phyloP scores from a whole-genome alignment of 805 yeast species.

The Candida lessepsii region DNA sequence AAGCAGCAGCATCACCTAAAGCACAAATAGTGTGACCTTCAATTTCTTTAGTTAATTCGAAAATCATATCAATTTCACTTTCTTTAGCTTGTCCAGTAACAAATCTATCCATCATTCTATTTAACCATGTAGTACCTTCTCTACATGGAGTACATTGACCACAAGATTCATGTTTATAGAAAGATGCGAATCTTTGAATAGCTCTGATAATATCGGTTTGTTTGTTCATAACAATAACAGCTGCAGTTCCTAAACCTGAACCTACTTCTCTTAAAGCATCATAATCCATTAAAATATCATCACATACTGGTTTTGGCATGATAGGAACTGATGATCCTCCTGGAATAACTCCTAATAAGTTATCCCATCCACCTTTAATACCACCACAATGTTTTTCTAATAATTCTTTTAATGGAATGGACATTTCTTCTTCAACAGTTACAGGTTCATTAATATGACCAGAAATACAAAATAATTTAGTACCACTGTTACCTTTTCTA shows the following conservation, averaged over 20 bases:
- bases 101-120: conserved; percentile 81
- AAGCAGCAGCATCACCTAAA: conserved; percentile 88
- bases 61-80: conserved; percentile 80
- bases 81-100: conserved; percentile 74
- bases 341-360: conserved; percentile 81
- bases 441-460: conserved; percentile 92
- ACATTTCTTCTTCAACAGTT: conserved; percentile 93
- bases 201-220: conserved; percentile 82
- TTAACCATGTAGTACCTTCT: conserved; percentile 87
- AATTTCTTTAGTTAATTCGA: conserved; percentile 80
- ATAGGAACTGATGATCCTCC: conserved; percentile 90
- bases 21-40: conserved; percentile 94
- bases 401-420: conserved; percentile 78
- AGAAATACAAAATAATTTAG: conserved; percentile 80
- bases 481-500: conserved; percentile 80
- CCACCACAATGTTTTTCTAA: conserved; percentile 91
- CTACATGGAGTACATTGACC: conserved; percentile 96
- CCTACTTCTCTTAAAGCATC: conserved; percentile 84
- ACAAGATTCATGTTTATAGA: conserved; percentile 90
- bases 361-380: conserved; percentile 90
- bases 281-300: conserved; percentile 76
- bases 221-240: conserved; percentile 88
- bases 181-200: conserved; percentile 79
- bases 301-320: conserved; percentile 66
- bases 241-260: conserved; percentile 89